These are phyloP conservation scores for Gypsophila paniculata DNA, from an alignment of 179 eudicot genomes.

Conservation along the genomic window DNA sequence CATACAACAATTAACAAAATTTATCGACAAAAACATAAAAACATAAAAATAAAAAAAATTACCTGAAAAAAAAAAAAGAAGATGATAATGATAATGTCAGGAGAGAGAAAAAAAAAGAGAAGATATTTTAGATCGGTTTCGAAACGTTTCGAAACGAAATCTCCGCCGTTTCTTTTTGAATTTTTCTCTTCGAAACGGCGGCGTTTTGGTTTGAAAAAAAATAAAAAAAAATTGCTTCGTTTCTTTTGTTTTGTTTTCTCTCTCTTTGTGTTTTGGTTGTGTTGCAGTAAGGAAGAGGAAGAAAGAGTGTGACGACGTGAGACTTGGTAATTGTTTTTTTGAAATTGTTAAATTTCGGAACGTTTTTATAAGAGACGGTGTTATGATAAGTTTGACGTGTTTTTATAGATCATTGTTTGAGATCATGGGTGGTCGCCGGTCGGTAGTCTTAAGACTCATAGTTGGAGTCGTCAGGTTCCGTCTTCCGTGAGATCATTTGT, in stretches of 20 bases:
- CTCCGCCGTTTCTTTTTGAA: neutral
- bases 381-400: too few species aligned
- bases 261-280: neutral
- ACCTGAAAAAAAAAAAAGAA: neutral
- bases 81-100: conserved; percentile 7
- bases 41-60: neutral
- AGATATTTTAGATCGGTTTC: conserved; percentile 4
- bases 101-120: neutral
- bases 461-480: too few species aligned
- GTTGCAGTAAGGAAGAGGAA: neutral
- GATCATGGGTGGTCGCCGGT: too few species aligned
- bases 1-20: neutral
- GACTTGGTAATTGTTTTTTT: neutral
- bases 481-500: too few species aligned
- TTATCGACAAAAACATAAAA: neutral
- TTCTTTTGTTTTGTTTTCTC: neutral
- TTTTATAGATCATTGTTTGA: too few species aligned
- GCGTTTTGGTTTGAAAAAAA: neutral
- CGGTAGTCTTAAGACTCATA: too few species aligned
- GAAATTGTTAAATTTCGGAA: too few species aligned
- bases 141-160: neutral
- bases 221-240: neutral
- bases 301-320: conserved; percentile 1
- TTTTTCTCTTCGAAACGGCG: conserved; percentile 9
- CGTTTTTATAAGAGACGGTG: too few species aligned